Evolutionary conservation across 306 rosid genomes (phyloP), one percentile per base, ranked within the genome.

Genomic region (Phaseolus lunatus): DNA sequence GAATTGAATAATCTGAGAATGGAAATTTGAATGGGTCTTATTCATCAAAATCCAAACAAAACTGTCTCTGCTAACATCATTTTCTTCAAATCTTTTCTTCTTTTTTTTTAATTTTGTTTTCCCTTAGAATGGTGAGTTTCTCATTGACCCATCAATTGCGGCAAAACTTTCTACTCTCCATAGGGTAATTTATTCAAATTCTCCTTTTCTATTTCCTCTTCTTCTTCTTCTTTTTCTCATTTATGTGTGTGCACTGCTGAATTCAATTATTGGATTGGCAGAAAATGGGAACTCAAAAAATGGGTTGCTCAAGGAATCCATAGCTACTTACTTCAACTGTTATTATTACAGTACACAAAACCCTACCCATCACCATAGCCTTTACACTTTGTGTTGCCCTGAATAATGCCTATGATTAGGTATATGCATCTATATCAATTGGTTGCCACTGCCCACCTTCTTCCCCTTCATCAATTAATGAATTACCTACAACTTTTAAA

Each of bases 181-280:
- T 22, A 35, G 7, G 57, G 80, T 59, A 67, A 83, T 53, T 39
- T 49, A 83, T 62, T 48, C 23, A 27, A 64, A 26, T 63, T 57
- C 82, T 75, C 81, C 67, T 43, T 75, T 82, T 61, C 43, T 15
- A 14, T 61, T 61, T 61, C 22, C 67, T 15, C 41, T 69, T 73
- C 62, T 61, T 24, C 57, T 9, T 64, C 72, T 71, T 77, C 35
- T 12, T 43, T 39, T 9, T 39, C 39, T 70, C 67, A 78, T 47
- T 47, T 13, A 74, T 39, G 24, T 67, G 35, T 22, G 22, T 79
- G 59, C 66, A 79, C 19, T 70, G 8, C 26, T 29, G 78, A 71
- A 79, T 79, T 39, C 86, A 79, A 79, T 79, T 71, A 82, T 85
- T 85, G 47, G 48, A 75, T 67, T 20, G 23, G 52, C 67, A 35